Conservation (phyloP, 768 basidiomycete species). For the Lentinula boryana region DNA sequence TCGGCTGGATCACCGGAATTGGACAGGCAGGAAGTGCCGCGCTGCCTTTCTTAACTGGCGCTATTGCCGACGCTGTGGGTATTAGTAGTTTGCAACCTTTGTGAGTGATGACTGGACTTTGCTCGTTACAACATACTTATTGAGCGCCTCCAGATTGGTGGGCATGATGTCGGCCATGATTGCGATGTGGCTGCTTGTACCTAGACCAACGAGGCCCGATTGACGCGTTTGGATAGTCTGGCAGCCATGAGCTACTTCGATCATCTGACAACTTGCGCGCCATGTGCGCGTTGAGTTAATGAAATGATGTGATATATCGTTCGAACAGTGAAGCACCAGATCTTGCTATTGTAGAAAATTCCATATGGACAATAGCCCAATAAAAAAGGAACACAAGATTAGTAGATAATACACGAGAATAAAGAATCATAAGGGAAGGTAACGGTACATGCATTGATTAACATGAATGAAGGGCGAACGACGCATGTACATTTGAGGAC, state of each 20-base stretch:
- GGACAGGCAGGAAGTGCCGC: constrained; percentile 71
- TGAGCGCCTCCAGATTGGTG: constrained; percentile 34
- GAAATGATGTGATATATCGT: neutral
- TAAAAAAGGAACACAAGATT: neutral
- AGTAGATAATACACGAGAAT: neutral
- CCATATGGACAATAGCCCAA: neutral
- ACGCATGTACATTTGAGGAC: neutral
- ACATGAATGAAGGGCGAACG: neutral
- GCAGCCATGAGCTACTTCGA: neutral
- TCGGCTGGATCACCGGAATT: constrained; percentile 64
- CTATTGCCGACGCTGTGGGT: constrained; percentile 56
- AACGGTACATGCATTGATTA: neutral
- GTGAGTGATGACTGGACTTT: constrained; percentile 28
- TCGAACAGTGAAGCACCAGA: too few species aligned
- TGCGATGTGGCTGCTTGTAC: constrained; percentile 50
- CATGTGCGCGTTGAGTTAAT: neutral
- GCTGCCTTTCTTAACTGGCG: constrained; percentile 69
- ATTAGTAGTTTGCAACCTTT: constrained; percentile 58
- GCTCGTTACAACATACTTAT: neutral
- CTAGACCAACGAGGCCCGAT: constrained; percentile 14
- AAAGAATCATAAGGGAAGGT: neutral
- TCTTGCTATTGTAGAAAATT: neutral
- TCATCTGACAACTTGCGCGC: neutral
- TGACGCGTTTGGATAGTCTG: neutral
- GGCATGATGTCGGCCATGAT: constrained; percentile 57